Evolutionary conservation across 2,329 filamentous ascomycete species (phyloP), one percentile per base, ranked within the genome.

Genomic region (Pseudonectria buxi): DNA sequence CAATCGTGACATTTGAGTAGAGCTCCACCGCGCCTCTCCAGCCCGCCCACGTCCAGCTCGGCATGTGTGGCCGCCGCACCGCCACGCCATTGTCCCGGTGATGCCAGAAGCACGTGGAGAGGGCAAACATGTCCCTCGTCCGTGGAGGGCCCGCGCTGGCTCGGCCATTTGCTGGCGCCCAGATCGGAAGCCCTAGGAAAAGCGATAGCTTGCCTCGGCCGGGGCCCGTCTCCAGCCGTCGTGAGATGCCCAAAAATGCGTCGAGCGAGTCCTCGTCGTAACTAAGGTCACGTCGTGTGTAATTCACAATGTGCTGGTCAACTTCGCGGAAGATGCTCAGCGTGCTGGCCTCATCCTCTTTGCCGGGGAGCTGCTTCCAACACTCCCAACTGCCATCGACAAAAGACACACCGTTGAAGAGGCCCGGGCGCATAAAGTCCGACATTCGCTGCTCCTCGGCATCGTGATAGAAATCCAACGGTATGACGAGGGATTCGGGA

Each of bases 41-140:
- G 2, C 58, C 58, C 3, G 58, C 57, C 58, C 58, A 61, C 2
- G 57, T 58, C 58, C 58, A 61, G 39, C 58, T 61, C 7, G 58
- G 58, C 33, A 61, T 43, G 27, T 61, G 58, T 0, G 41, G 37
- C 2, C 57, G 47, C 28, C 58, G 36, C n/a, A 35, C 47, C 2
- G 51, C 53, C 29, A 47, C 42, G 9, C 39, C 38, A 6, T 44
- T 46, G 4, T 55, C 52, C 25, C 45, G 47, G 32, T 61, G 58
- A n/a, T 61, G 58, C 58, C 58, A 61, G 39, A 61, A 61, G 30
- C 57, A 57, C 5, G 57, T 60, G 3, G 57, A 51, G 26, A 61
- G 36, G 0, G 57, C 55, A 36, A 61, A 61, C 1, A 61, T 41
- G 9, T 60, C 49, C 26, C 51, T 51, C 6, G 58, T 60, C 4